Percentiles rank a stretch among this genome's conserved stretches.
Conservation (phyloP, 805 yeast genomes). For the Saturnispora dispora region DNA sequence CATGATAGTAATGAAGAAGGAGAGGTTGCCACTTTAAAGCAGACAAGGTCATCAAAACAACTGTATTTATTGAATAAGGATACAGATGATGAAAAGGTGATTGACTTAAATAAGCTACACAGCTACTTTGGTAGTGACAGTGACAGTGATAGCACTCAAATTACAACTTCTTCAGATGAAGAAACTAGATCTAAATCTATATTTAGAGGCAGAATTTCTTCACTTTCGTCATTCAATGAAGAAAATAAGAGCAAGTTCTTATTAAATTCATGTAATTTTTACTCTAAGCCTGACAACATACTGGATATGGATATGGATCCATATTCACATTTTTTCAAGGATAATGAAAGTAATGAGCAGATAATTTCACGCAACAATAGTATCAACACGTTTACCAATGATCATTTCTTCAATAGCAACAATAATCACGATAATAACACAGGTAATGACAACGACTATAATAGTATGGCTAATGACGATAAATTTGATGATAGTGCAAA, state of each 20-base stretch:
- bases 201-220: slow-evolving; percentile 12
- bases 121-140: slow-evolving; percentile 22
- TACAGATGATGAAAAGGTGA: slow-evolving; percentile 17
- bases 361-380: background rate
- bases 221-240: slow-evolving; percentile 16
- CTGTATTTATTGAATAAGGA: slow-evolving; percentile 19
- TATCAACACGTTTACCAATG: background rate
- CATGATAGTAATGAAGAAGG: slow-evolving; percentile 8
- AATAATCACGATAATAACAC: background rate
- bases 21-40: slow-evolving; percentile 15
- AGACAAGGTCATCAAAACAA: slow-evolving; percentile 24
- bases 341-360: background rate
- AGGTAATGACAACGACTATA: background rate
- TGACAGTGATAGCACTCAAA: slow-evolving; percentile 10
- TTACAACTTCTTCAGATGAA: slow-evolving; percentile 8
- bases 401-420: background rate
- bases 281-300: slow-evolving; percentile 8
- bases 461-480: background rate
- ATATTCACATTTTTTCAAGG: slow-evolving; percentile 13
- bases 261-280: slow-evolving; percentile 12
- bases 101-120: slow-evolving; percentile 24
- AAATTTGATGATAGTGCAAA: slow-evolving; percentile 3
- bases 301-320: slow-evolving; percentile 9
- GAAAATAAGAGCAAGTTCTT: slow-evolving; percentile 13
- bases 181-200: slow-evolving; percentile 8